Conservation (phyloP, 129 eudicot species). For the Centella asiatica region DNA sequence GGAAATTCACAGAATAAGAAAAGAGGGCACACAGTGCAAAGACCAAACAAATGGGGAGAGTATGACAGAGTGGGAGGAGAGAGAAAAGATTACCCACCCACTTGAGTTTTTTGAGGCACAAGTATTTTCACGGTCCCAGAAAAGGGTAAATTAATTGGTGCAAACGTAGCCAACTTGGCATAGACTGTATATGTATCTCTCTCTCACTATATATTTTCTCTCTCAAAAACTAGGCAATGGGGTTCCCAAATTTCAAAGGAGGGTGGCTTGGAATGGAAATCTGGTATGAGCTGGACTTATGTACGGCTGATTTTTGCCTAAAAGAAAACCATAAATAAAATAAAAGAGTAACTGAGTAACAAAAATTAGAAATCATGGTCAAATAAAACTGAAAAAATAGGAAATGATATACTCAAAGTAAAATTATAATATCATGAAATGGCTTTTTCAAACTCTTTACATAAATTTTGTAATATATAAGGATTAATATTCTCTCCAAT, state of each 20-base stretch:
- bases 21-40: constrained; percentile 11
- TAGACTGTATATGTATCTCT: background rate
- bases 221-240: constrained; percentile 1
- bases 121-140: constrained; percentile 11
- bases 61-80: background rate
- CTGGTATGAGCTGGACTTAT: background rate
- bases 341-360: no score
- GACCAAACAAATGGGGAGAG: constrained; percentile 13
- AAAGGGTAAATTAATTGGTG: constrained; percentile 3
- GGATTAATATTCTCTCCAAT: no score
- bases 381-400: no score
- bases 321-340: no score
- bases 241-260: background rate
- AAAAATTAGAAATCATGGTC: no score
- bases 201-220: background rate
- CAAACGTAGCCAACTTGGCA: constrained; percentile 4
- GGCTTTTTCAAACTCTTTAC: no score
- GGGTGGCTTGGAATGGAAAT: constrained; percentile 8
- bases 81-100: constrained; percentile 14
- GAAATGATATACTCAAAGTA: no score
- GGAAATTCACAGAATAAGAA: background rate
- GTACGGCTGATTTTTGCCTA: no score
- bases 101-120: constrained; percentile 3
- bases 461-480: no score
- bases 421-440: no score